phyloP scores from a whole-genome alignment of 169 alveolate species.

The Plasmodium reichenowi region DNA sequence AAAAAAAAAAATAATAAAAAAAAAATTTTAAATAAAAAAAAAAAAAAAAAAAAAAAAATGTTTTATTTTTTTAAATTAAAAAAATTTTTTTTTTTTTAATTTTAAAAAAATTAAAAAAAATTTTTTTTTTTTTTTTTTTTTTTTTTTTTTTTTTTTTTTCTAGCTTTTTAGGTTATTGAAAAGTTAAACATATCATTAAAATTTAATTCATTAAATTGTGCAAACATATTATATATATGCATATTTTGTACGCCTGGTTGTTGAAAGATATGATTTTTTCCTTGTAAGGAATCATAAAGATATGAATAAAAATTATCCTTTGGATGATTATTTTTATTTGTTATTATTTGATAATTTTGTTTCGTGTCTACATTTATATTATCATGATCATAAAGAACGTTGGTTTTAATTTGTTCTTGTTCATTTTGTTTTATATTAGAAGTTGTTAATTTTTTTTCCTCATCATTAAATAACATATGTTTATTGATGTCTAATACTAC shows the following conservation, averaged over 20 bases:
- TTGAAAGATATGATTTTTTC: slow-evolving; percentile 20
- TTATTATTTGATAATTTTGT: background rate
- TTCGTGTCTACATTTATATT: background rate
- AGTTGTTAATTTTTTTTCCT: background rate
- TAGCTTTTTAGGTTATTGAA: background rate
- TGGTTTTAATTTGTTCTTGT: background rate
- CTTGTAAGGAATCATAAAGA: slow-evolving; percentile 13
- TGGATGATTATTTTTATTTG: background rate
- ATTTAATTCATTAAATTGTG: slow-evolving; percentile 49
- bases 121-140: too few relatives aligned
- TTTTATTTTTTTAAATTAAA: too few relatives aligned
- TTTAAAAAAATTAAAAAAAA: too few relatives aligned
- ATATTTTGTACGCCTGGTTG: slow-evolving; percentile 8
- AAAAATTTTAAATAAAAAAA: too few relatives aligned
- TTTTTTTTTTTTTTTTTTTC: too few relatives aligned
- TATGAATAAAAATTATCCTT: slow-evolving; percentile 19
- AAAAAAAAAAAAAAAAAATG: too few relatives aligned
- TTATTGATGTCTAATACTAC: slow-evolving; percentile 24
- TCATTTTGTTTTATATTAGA: background rate
- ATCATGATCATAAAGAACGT: background rate
- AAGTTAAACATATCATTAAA: slow-evolving; percentile 29
- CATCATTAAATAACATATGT: slow-evolving; percentile 13
- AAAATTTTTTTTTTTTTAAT: too few relatives aligned
- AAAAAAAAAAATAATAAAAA: too few relatives aligned
- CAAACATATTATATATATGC: slow-evolving; percentile 32